These are phyloP conservation scores for Pleurotus citrinopileatus DNA, from an alignment of 768 basidiomycete genomes.

Conservation along the genomic window DNA sequence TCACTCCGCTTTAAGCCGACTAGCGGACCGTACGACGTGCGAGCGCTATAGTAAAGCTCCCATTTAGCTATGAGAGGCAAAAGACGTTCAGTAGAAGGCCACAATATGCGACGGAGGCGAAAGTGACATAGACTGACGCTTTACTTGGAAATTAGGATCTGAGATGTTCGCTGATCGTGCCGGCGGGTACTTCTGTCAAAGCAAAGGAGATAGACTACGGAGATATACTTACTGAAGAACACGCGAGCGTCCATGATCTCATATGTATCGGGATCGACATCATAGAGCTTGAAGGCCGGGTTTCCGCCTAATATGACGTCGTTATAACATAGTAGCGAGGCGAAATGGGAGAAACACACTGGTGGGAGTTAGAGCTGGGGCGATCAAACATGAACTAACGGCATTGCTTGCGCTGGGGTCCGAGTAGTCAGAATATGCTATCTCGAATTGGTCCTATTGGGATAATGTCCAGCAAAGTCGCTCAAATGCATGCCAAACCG, in stretches of 20 bases:
- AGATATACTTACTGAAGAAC: slow-evolving; percentile 25
- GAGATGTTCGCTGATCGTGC: slow-evolving; percentile 21
- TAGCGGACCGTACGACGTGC: slow-evolving; percentile 29
- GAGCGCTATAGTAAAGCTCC: slow-evolving; percentile 34
- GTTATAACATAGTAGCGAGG: neutral
- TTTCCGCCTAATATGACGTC: slow-evolving; percentile 26
- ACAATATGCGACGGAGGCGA: neutral
- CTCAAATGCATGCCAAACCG: neutral
- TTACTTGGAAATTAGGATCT: slow-evolving; percentile 23
- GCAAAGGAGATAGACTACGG: neutral
- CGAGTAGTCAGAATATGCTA: slow-evolving; percentile 35
- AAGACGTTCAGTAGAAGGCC: slow-evolving; percentile 10
- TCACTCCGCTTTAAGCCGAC: slow-evolving; percentile 16
- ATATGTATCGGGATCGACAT: slow-evolving; percentile 39
- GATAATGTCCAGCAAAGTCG: neutral
- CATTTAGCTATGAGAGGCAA: slow-evolving; percentile 23
- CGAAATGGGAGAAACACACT: slow-evolving; percentile 21
- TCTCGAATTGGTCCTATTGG: slow-evolving; percentile 35
- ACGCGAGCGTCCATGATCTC: slow-evolving; percentile 35
- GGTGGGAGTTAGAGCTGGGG: slow-evolving; percentile 36
- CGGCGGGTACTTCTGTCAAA: neutral
- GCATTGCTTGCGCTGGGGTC: slow-evolving; percentile 27
- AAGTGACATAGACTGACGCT: slow-evolving; percentile 13
- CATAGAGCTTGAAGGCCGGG: slow-evolving; percentile 37
- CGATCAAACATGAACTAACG: slow-evolving; percentile 28